phyloP scores from a whole-genome alignment of 1,284 basidiomycete genomes.

The Thelephora terrestris region DNA sequence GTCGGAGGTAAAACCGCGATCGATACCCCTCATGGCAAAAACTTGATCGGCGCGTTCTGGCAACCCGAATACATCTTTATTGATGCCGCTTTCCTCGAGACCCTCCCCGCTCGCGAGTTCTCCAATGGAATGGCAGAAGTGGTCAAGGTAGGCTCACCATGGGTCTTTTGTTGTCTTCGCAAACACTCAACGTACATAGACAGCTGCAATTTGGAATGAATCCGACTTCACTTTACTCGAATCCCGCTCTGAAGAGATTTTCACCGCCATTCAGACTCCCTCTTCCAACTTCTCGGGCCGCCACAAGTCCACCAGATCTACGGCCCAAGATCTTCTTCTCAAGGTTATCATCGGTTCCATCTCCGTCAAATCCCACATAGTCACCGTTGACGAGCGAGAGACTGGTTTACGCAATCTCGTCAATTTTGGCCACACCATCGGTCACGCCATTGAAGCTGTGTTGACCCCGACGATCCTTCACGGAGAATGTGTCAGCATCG shows the following conservation, averaged over 20 bases:
- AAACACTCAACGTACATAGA: slow-evolving; percentile 36
- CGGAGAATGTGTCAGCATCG: slow-evolving; percentile 87
- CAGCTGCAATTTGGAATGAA: slow-evolving; percentile 93
- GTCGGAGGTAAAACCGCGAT: slow-evolving; percentile 99
- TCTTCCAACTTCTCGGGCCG: slow-evolving; percentile 53
- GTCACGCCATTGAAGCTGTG: slow-evolving; percentile 92
- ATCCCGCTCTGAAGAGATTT: slow-evolving; percentile 74
- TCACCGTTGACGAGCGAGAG: slow-evolving; percentile 91
- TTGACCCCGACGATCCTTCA: slow-evolving; percentile 87
- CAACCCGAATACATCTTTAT: slow-evolving; percentile 98
- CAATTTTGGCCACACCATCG: slow-evolving; percentile 95
- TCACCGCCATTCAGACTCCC: slow-evolving; percentile 73
- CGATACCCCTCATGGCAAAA: slow-evolving; percentile 95
- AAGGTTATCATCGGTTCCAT: slow-evolving; percentile 82
- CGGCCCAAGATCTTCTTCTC: slow-evolving; percentile 65
- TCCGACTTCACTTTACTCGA: slow-evolving; percentile 81
- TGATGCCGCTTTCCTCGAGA: slow-evolving; percentile 92
- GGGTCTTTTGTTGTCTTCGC: slow-evolving; percentile 4
- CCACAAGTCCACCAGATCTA: slow-evolving; percentile 56
- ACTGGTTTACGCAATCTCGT: slow-evolving; percentile 93
- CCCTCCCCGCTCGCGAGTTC: slow-evolving; percentile 87
- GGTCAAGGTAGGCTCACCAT: slow-evolving; percentile 62
- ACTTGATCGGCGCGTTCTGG: slow-evolving; percentile 97
- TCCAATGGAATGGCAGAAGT: slow-evolving; percentile 99
- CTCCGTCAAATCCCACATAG: slow-evolving; percentile 89